Base-by-base conservation (phyloP, 805 yeast species). In the Clavispora asparagi region DNA sequence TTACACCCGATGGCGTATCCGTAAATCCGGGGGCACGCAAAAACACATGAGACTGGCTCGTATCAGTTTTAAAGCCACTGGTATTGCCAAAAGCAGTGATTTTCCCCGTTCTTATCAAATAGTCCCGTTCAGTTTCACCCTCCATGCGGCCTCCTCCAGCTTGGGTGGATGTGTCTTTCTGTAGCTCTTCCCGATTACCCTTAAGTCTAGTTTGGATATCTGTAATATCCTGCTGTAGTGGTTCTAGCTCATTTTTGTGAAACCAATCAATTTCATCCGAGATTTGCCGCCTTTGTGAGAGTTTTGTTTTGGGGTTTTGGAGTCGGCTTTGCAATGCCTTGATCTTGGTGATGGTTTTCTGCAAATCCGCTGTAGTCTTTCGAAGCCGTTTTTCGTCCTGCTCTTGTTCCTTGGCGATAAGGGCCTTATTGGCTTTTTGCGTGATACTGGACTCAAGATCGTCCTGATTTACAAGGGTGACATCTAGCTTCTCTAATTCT, bases 21-120 rank as follows among this genome's bases (percentile, higher is more conserved):
- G 49, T 65, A 40, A 78, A 62, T 1, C 85, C 84, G 0, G 86
- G 85, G 10, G 71, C 70, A 28, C 76, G 54, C 42, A 81, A 63
- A 44, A 70, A 59, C 46, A 70, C 73, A 55, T 79, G 83, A 14
- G 71, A 67, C 25, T 42, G 53, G 13, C 38, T 45, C 16, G 14
- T 39, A 10, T 28, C 40, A 1, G 49, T 52, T 1, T 57, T 64
- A 54, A 88, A 85, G 1, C 80, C 83, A 36, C 74, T 72, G 17
- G 79, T 67, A 28, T 79, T 78, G 10, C 97, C 95, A 70, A 94
- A 94, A 0, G 98, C 98, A 0, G 99, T 94, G 46, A 90, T 80
- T 61, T 89, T 83, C 27, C 99, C 99, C 0, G 92, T 91, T 52
- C 99, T 74, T 0, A 94, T 79, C 49, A 94, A 71, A 58, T 65